These are phyloP conservation scores for Beauveria bassiana DNA, from an alignment of 2,329 filamentous ascomycete species.

Conservation along the genomic window DNA sequence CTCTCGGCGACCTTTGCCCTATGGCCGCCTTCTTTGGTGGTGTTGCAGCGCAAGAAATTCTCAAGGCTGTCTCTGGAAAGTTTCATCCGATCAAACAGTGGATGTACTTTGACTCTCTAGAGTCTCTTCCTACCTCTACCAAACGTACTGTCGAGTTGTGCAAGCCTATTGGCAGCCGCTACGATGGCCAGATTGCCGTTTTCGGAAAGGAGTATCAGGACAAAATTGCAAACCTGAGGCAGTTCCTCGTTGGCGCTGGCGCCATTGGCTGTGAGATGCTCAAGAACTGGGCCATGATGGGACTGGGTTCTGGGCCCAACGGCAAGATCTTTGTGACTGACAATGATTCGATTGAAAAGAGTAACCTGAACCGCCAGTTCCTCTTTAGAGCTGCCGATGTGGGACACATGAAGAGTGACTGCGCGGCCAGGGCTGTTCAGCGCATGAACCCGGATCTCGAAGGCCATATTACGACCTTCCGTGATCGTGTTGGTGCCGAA, in stretches of 20 bases:
- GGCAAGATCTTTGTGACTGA: conserved; percentile 91
- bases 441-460: conserved; percentile 90
- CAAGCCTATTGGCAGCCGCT: conserved; percentile 75
- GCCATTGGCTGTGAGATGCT: conserved; percentile 98
- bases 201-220: conserved; percentile 92
- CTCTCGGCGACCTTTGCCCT: conserved; percentile 79
- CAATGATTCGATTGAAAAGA: conserved; percentile 98
- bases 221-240: conserved; percentile 80
- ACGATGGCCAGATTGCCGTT: conserved; percentile 95
- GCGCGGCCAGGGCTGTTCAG: conserved; percentile 81
- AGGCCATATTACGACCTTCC: conserved; percentile 77
- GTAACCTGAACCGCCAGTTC: conserved; percentile 96
- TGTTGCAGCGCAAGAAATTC: conserved; percentile 83
- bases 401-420: conserved; percentile 93
- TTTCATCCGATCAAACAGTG: conserved; percentile 94
- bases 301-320: conserved; percentile 77
- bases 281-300: conserved; percentile 99
- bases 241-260: conserved; percentile 93
- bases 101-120: conserved; percentile 97
- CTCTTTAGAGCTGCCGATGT: conserved; percentile 91
- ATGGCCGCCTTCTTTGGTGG: conserved; percentile 96
- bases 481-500: conserved; percentile 83
- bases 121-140: conserved; percentile 73
- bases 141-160: conserved; percentile 79
- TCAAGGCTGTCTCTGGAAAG: conserved; percentile 96